Evolutionary conservation across 148 eudicot species (phyloP), one percentile per base, ranked within the genome.

Genomic region (Pouteria glomerata): DNA sequence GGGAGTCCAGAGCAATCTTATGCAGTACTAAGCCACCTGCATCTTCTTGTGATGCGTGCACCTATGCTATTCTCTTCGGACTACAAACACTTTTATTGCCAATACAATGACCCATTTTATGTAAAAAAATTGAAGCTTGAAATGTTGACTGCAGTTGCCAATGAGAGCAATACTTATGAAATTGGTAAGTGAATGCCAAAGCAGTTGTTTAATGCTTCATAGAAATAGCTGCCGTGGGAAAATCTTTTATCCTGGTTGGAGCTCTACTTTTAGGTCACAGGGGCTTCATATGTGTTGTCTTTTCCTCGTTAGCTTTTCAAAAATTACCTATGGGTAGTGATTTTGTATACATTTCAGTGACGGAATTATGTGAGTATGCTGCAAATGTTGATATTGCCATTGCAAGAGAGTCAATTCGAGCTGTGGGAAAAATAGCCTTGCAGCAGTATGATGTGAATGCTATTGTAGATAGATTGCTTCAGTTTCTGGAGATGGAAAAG

Each of bases 371-470:
- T 57, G 99, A 96, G 81, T 96, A 96, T 78, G 99, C 88, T 76
- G 99, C 96, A 71, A 90, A 96, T 82, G 99, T 96, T 67, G 99
- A 96, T 78, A 83, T 96, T 74, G 89, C 96, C 11, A 96, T 96
- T 65, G 96, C 99, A 55, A 89, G 97, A 73, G 97, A 96, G 79
- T 96, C 99, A 19, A 95, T 96, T 47, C 85, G 99, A 56, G 99
- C 99, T 77, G 99, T 96, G 75, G 99, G 99, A 37, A 96, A 96
- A 85, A 92, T 96, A 74, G 99, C 99, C 15, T 69, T 96, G 71
- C 97, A 96, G 84, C 99, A 96, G 85, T 96, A 90, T 83, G 99
- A 96, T 70, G 99, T 96, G 44, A 96, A 96, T 88, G 99, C 99
- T 58, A 96, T 96, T 81, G 99, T 96, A 64, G 97, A 96, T 77